A percentile compares a stretch with the other conserved stretches of the same genome.
Conservation (phyloP, 2,329 filamentous ascomycete genomes). For the Pestalotiopsis sp. region DNA sequence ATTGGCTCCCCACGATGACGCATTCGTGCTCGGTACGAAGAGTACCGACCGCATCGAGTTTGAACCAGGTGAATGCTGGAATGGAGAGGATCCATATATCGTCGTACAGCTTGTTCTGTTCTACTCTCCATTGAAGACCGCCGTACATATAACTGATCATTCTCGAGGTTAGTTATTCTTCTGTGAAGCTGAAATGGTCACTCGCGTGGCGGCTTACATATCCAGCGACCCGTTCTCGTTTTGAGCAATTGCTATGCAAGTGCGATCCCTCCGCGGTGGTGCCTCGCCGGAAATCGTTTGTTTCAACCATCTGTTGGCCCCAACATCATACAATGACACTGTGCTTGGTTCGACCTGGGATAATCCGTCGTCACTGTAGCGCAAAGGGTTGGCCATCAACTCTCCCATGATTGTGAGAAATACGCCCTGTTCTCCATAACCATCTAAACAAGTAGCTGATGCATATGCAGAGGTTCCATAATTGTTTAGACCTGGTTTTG, state of each 20-base stretch:
- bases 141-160: background rate
- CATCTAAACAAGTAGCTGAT: background rate
- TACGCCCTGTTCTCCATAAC: background rate
- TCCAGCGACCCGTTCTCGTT: background rate
- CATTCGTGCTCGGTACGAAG: background rate
- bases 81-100: conserved; percentile 6
- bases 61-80: conserved; percentile 7
- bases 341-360: background rate
- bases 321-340: background rate
- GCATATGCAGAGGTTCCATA: background rate
- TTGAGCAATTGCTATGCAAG: background rate
- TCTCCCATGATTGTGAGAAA: background rate
- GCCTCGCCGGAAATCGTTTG: background rate
- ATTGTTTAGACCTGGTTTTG: background rate
- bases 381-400: background rate
- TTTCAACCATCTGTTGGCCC: background rate
- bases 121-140: background rate
- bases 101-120: background rate
- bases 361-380: background rate
- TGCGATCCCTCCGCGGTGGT: background rate
- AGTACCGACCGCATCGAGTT: background rate
- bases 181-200: background rate
- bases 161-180: background rate
- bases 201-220: background rate
- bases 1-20: background rate